A percentile compares a stretch with the other conserved stretches of the same genome.
Evolutionary conservation across 1,284 basidiomycete species (phyloP).

Genomic region (Tylopilus orsonianus): DNA sequence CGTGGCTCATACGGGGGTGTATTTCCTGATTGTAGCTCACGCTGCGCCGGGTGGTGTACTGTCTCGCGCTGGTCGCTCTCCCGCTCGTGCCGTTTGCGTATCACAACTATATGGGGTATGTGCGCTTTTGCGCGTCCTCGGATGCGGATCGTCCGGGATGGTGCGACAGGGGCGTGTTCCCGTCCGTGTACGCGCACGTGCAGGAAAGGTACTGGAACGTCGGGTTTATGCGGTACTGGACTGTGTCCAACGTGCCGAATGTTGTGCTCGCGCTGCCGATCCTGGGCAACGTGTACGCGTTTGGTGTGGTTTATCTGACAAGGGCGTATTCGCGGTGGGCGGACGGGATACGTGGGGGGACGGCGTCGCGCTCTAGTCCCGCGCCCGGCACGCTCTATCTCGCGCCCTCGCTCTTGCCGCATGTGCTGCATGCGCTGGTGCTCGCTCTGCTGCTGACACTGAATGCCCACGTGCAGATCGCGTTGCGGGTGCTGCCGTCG

Average conservation of each 20-base stretch:
- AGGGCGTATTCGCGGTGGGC: too few species aligned
- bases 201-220: conserved; percentile 87
- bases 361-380: too few species aligned
- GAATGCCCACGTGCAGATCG: conserved; percentile 88
- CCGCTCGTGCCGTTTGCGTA: conserved; percentile 65
- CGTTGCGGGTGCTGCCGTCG: conserved; percentile 76
- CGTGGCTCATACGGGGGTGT: too few species aligned
- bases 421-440: conserved; percentile 67
- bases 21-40: conserved; percentile 41
- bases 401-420: conserved; percentile 49
- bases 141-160: conserved; percentile 43
- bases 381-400: conserved; percentile 29
- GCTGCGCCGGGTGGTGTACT: conserved; percentile 31
- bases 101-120: conserved; percentile 70
- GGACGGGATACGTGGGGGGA: too few species aligned
- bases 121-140: conserved; percentile 55
- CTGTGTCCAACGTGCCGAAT: conserved; percentile 80
- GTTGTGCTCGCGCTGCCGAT: conserved; percentile 81
- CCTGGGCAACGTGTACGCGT: conserved; percentile 46
- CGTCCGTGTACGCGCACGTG: conserved; percentile 81
- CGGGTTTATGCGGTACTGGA: conserved; percentile 89
- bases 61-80: conserved; percentile 43
- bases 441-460: conserved; percentile 69
- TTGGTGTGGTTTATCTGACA: conserved; percentile 38
- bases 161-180: conserved; percentile 58